phyloP scores from a whole-genome alignment of 306 rosid genomes.

The Biancaea sappan region DNA sequence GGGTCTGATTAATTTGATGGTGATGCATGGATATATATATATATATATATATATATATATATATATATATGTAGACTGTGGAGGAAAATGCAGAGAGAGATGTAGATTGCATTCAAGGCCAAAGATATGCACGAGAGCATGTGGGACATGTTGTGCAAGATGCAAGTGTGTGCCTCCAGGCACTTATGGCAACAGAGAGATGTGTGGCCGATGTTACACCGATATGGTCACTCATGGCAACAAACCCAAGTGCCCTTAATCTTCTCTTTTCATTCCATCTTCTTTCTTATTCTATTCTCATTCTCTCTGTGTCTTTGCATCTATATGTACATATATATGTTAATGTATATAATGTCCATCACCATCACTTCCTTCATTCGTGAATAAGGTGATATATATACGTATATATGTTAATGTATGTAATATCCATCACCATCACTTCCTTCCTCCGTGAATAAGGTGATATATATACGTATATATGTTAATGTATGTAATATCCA shows the following conservation, averaged over 20 bases:
- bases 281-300: background rate
- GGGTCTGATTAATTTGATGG: background rate
- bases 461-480: no score
- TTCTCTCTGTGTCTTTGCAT: background rate
- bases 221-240: slow-evolving; percentile 50
- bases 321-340: no score
- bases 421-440: no score
- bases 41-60: background rate
- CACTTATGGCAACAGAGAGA: slow-evolving; percentile 46
- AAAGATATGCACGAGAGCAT: slow-evolving; percentile 41
- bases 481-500: no score
- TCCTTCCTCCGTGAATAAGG: no score
- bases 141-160: slow-evolving; percentile 50
- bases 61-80: slow-evolving; percentile 39
- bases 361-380: no score
- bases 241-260: slow-evolving; percentile 50
- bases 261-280: background rate
- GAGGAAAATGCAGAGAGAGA: slow-evolving; percentile 34
- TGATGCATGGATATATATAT: background rate
- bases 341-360: no score
- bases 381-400: no score
- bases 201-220: slow-evolving; percentile 51
- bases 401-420: no score
- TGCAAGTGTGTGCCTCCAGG: slow-evolving; percentile 61
- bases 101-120: slow-evolving; percentile 47